Percentiles rank a stretch among this genome's conserved stretches.
These are phyloP conservation scores for Nicotiana tomentosiformis DNA, from an alignment of 257 asterid species.

Conservation along the genomic window DNA sequence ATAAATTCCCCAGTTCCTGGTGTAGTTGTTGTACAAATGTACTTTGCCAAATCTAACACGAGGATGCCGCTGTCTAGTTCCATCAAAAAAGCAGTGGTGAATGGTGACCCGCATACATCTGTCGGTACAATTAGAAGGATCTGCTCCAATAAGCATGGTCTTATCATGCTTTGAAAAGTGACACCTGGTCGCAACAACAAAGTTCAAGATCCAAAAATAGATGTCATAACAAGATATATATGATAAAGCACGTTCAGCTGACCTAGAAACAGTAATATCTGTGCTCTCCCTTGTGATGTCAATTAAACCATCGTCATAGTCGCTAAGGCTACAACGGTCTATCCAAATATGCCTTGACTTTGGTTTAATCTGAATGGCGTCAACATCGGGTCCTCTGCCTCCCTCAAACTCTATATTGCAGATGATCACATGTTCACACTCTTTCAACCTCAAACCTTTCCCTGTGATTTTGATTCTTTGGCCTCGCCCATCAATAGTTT, in stretches of 20 bases:
- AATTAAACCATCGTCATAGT: conserved; percentile 66
- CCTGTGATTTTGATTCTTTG: conserved; percentile 61
- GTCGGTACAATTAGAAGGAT: conserved; percentile 56
- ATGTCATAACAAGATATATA: neutral
- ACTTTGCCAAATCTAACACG: conserved; percentile 85
- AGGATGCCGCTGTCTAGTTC: conserved; percentile 92
- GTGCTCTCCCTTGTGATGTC: conserved; percentile 82
- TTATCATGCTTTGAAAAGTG: conserved; percentile 76
- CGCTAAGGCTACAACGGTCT: conserved; percentile 80
- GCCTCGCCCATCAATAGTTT: conserved; percentile 94
- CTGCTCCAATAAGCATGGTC: conserved; percentile 75
- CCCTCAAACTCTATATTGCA: conserved; percentile 66
- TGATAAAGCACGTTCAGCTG: neutral
- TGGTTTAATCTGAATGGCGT: conserved; percentile 84
- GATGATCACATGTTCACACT: conserved; percentile 76
- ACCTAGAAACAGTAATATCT: conserved; percentile 80
- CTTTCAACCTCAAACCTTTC: conserved; percentile 75
- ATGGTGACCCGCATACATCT: conserved; percentile 76
- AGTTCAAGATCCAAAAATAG: neutral
- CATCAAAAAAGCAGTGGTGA: conserved; percentile 93
- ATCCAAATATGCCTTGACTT: conserved; percentile 80
- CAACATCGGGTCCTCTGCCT: conserved; percentile 73
- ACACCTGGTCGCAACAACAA: conserved; percentile 40
- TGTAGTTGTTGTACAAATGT: conserved; percentile 79
- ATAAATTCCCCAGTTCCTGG: conserved; percentile 73